Percentiles rank a stretch among this genome's conserved stretches.
phyloP scores from a whole-genome alignment of 768 basidiomycete species.

The Mrakia hoshinonis region DNA sequence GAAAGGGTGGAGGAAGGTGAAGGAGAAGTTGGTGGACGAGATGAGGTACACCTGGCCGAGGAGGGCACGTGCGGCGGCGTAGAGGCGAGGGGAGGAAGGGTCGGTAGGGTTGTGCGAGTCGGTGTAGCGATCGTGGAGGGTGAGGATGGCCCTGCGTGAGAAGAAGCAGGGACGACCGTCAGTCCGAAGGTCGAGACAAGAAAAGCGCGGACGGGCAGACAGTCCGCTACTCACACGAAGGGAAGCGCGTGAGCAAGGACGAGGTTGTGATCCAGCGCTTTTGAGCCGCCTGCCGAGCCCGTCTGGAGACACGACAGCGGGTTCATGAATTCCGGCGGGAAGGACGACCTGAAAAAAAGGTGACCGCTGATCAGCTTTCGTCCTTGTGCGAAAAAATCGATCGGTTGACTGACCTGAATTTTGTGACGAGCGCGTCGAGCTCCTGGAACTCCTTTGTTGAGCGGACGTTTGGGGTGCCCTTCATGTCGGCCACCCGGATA shows the following conservation, averaged over 20 bases:
- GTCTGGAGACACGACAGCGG: neutral
- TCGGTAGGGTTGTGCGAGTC: conserved; percentile 1
- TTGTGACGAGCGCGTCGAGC: neutral
- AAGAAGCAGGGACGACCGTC: no score
- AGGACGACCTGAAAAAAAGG: neutral
- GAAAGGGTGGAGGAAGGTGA: neutral
- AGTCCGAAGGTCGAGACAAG: no score
- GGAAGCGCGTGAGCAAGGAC: conserved; percentile 6
- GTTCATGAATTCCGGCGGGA: neutral
- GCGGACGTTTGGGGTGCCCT: neutral
- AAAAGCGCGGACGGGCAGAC: no score
- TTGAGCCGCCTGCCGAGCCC: neutral
- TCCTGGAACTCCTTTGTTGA: neutral
- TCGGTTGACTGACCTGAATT: neutral
- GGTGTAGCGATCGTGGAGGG: neutral
- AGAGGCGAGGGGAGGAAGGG: neutral
- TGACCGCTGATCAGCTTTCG: no score
- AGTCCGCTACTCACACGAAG: neutral
- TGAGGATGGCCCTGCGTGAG: neutral
- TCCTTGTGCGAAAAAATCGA: neutral
- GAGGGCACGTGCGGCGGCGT: neutral
- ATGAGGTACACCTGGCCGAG: neutral
- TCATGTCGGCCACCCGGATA: conserved; percentile 3
- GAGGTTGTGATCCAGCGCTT: neutral
- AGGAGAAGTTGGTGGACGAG: neutral